Evolutionary conservation across 2,329 filamentous ascomycete genomes (phyloP), one percentile per base, ranked within the genome.

Genomic region (Blumeriella jaapii): DNA sequence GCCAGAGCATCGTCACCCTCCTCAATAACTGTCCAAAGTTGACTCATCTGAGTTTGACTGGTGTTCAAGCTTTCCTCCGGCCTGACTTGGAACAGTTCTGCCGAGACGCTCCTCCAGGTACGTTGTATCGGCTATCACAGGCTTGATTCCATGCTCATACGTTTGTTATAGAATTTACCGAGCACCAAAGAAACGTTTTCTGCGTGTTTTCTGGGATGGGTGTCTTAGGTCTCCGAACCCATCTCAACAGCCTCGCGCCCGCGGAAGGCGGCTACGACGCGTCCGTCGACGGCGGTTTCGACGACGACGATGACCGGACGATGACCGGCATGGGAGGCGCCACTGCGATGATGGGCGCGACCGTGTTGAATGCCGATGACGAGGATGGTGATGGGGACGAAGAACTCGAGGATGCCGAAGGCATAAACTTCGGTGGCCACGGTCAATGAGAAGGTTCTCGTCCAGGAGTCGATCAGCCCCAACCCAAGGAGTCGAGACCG

Each of bases 121-220:
- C 46, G 64, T 41, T 12, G 12, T 4, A 7, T 28, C 12, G 9
- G n/a, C n/a, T n/a, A n/a, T n/a, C n/a, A n/a, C n/a, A n/a, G n/a
- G n/a, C n/a, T n/a, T n/a, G n/a, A n/a, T n/a, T n/a, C n/a, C 14
- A 8, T 37, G 15, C 19, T 39, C 34, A 38, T 40, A 34, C 41
- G 16, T 24, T 8, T 7, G 5, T n/a, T 20, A 6, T 37, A 77
- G 91, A 96, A 59, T 98, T 98, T 56, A 96, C 87, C 12, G 82
- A 89, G 29, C 86, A 95, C 54, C 91, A 98, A 58, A 77, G 91
- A 44, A 80, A 89, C 34, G 85, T 96, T 6, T 98, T 98, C 56
- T 98, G 91, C 54, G 91, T 98, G 35, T 98, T 98, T 59, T 95
- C 87, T 2, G 89, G 91, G 5, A 70, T 74, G 16, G 87, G 87